phyloP scores from a whole-genome alignment of 2,329 filamentous ascomycete genomes.

The Penicillium hordei region DNA sequence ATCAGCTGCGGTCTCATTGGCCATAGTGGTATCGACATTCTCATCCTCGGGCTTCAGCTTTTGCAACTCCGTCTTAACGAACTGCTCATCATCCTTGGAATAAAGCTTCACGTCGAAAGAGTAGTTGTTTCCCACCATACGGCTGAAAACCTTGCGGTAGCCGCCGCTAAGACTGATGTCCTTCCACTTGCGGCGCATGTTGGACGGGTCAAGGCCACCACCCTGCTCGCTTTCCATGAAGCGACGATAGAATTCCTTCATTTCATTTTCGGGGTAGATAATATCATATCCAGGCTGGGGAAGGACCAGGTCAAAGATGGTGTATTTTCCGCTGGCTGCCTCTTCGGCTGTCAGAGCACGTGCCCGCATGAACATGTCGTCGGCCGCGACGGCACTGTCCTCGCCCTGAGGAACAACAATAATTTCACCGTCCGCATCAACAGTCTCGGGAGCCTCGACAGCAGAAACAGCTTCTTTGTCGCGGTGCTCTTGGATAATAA shows the following conservation, averaged over 20 bases:
- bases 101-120: conserved; percentile 71
- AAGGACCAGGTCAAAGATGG: conserved; percentile 84
- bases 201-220: conserved; percentile 73
- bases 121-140: conserved; percentile 65
- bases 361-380: conserved; percentile 66
- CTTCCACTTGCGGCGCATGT: conserved; percentile 82
- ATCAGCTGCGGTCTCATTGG: conserved; percentile 21
- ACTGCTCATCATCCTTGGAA: conserved; percentile 66
- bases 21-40: conserved; percentile 18
- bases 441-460: conserved; percentile 35
- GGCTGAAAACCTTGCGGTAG: conserved; percentile 81
- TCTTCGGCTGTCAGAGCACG: conserved; percentile 75
- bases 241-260: conserved; percentile 77
- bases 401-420: conserved; percentile 61
- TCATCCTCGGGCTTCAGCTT: conserved; percentile 53
- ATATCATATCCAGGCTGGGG: conserved; percentile 92
- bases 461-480: conserved; percentile 43
- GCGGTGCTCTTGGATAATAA: conserved; percentile 63
- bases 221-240: conserved; percentile 83
- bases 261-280: conserved; percentile 77
- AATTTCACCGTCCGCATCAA: conserved; percentile 64
- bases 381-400: conserved; percentile 54
- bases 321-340: conserved; percentile 70
- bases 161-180: conserved; percentile 86
- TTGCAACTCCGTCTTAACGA: conserved; percentile 85